Evolutionary conservation across 257 asterid genomes (phyloP).

Genomic region (Prunella vulgaris): DNA sequence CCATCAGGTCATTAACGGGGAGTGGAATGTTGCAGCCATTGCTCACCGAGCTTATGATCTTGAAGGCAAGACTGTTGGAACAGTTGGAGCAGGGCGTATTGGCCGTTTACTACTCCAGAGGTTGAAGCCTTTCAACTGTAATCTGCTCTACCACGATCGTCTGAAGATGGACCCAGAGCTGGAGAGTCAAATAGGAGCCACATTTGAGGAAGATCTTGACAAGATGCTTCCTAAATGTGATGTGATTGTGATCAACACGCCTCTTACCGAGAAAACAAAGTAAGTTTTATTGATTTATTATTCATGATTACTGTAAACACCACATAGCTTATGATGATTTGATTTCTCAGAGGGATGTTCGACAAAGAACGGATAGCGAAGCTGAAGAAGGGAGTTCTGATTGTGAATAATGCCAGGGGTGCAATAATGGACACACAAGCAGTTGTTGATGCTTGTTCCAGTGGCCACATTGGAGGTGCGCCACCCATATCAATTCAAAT

Average conservation of each 20-base stretch:
- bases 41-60: slow-evolving; percentile 91
- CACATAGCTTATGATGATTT: not conserved
- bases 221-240: slow-evolving; percentile 94
- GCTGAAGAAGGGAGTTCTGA: slow-evolving; percentile 86
- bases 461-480: slow-evolving; percentile 94
- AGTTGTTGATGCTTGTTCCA: slow-evolving; percentile 86
- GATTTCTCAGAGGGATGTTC: slow-evolving; percentile 66
- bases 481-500: not conserved
- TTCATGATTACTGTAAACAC: not conserved
- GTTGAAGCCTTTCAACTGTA: slow-evolving; percentile 88
- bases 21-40: slow-evolving; percentile 92
- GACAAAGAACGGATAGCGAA: slow-evolving; percentile 77
- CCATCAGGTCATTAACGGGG: slow-evolving; percentile 83
- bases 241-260: slow-evolving; percentile 76
- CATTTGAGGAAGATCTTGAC: slow-evolving; percentile 84
- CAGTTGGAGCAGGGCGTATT: slow-evolving; percentile 96
- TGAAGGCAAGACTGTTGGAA: slow-evolving; percentile 99
- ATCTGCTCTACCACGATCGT: slow-evolving; percentile 87
- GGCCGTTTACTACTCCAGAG: slow-evolving; percentile 87
- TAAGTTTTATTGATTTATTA: slow-evolving; percentile 20
- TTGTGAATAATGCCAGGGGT: slow-evolving; percentile 96
- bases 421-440: slow-evolving; percentile 99
- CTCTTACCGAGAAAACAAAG: slow-evolving; percentile 94
- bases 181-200: slow-evolving; percentile 80
- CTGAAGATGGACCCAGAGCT: slow-evolving; percentile 63